Percentiles rank a stretch among this genome's conserved stretches.
phyloP scores from a whole-genome alignment of 2,329 filamentous ascomycete species.

The Pestalotiopsis sp. region DNA sequence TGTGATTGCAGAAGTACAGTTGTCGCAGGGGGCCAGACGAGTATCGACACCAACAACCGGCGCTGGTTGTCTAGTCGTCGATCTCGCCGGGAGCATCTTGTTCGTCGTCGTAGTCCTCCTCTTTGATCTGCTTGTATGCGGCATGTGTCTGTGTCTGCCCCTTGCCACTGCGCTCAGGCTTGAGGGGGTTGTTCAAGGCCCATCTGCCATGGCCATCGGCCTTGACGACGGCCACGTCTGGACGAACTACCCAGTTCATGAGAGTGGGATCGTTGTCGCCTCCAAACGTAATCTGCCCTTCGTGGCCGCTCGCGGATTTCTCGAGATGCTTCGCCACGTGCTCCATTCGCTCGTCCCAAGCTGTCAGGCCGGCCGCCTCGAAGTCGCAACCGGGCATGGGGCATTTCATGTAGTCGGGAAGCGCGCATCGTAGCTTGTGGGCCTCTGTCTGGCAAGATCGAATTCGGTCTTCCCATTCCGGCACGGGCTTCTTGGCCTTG shows the following conservation, averaged over 20 bases:
- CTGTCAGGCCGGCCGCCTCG: constrained; percentile 61
- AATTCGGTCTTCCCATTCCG: constrained; percentile 56
- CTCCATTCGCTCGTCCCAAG: constrained; percentile 86
- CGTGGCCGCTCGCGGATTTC: constrained; percentile 40
- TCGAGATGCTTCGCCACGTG: constrained; percentile 84
- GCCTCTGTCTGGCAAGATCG: constrained; percentile 61
- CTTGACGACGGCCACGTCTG: constrained; percentile 31
- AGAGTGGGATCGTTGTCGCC: constrained; percentile 29
- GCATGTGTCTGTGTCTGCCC: constrained; percentile 14
- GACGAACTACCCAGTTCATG: constrained; percentile 30
- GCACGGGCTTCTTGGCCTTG: constrained; percentile 36
- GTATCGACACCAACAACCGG: not conserved
- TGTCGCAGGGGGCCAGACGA: too few relatives aligned
- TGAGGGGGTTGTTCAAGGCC: constrained; percentile 32
- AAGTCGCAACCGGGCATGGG: constrained; percentile 61
- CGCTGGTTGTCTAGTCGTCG: constrained; percentile 18
- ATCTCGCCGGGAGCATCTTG: constrained; percentile 32
- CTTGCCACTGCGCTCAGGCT: constrained; percentile 17
- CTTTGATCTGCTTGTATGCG: not conserved
- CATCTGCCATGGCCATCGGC: constrained; percentile 26
- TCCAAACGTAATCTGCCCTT: constrained; percentile 29
- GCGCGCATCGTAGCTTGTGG: constrained; percentile 57
- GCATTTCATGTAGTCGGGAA: constrained; percentile 65
- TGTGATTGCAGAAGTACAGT: too few relatives aligned
- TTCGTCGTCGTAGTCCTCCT: not conserved